These are phyloP conservation scores for Sporothrix brasiliensis DNA, from an alignment of 2,329 filamentous ascomycete genomes.

Conservation along the genomic window DNA sequence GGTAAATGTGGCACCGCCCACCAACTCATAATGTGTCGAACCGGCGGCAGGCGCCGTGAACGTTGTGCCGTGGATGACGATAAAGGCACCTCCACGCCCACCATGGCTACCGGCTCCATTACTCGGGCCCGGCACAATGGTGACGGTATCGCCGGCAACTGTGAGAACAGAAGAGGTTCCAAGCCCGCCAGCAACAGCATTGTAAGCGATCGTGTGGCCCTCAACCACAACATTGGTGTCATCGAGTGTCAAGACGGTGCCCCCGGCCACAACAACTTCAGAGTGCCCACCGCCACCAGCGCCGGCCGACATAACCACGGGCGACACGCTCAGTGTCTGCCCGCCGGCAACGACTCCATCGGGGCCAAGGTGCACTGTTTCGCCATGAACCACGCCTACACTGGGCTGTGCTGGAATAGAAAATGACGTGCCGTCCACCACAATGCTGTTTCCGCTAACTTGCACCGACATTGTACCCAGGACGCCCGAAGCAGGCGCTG, in stretches of 20 bases:
- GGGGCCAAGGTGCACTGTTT: conserved; percentile 43
- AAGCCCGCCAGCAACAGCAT: conserved; percentile 35
- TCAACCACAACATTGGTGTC: conserved; percentile 51
- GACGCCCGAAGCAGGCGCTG: conserved; percentile 45
- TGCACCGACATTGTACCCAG: conserved; percentile 49
- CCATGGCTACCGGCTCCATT: conserved; percentile 38
- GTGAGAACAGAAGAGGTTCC: conserved; percentile 43
- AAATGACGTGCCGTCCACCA: conserved; percentile 51
- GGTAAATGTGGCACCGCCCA: conserved; percentile 58
- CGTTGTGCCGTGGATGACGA: conserved; percentile 48
- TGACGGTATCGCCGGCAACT: conserved; percentile 56
- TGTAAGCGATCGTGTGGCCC: conserved; percentile 51
- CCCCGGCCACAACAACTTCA: conserved; percentile 53
- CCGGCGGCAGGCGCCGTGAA: conserved; percentile 48
- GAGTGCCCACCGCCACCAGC: conserved; percentile 36
- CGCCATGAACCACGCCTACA: conserved; percentile 44
- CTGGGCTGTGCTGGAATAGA: conserved; percentile 46
- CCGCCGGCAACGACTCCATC: conserved; percentile 44
- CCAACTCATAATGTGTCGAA: conserved; percentile 51
- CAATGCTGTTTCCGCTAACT: conserved; percentile 47
- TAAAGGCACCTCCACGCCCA: conserved; percentile 20
- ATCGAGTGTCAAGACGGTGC: conserved; percentile 50
- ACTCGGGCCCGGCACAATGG: conserved; percentile 48
- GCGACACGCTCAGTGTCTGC: conserved; percentile 46
- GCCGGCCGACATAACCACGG: not conserved